Conservation (phyloP, 257 asterid species). For the Striga asiatica region DNA sequence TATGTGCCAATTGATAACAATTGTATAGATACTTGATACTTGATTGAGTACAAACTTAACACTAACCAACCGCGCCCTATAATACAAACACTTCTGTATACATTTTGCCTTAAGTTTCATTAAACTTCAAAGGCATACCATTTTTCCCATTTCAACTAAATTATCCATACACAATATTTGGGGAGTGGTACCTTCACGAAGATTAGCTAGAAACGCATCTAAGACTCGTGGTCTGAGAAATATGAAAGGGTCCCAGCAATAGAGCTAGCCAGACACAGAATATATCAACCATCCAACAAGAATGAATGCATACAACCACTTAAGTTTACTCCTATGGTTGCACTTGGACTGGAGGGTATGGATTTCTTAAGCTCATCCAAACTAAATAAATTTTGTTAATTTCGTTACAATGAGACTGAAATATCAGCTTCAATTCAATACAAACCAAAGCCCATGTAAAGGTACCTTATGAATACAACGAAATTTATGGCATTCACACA, state of each 20-base stretch:
- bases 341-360: not conserved
- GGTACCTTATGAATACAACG: too few species aligned
- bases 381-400: not conserved
- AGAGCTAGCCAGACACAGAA: not conserved
- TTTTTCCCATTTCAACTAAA: not conserved
- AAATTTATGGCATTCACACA: too few species aligned
- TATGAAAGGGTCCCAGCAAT: not conserved
- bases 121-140: not conserved
- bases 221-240: not conserved
- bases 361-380: not conserved
- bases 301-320: not conserved
- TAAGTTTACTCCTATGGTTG: not conserved
- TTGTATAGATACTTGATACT: too few species aligned
- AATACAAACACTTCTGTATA: too few species aligned
- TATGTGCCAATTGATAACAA: not conserved
- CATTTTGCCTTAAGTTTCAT: not conserved
- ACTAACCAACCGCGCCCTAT: too few species aligned
- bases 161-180: not conserved
- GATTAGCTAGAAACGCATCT: too few species aligned
- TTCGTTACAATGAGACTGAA: not conserved
- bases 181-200: too few species aligned
- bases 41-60: constrained; percentile 2
- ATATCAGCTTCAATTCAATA: not conserved
- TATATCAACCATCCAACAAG: not conserved
- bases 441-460: too few species aligned